phyloP scores from a whole-genome alignment of 2,329 filamentous ascomycete genomes.

The Didymella glomerata region DNA sequence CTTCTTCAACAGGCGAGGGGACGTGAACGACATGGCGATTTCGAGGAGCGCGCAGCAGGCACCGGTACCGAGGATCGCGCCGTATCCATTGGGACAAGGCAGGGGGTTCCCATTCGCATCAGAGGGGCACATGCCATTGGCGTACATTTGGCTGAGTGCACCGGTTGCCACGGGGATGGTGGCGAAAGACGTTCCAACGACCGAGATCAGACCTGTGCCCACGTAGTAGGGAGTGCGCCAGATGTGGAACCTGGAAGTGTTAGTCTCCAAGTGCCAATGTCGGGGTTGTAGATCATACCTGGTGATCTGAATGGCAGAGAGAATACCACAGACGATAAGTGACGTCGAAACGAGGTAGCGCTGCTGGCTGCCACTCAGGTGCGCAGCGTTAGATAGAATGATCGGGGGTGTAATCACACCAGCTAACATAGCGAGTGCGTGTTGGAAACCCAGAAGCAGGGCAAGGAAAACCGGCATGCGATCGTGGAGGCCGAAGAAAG shows the following conservation, averaged over 20 bases:
- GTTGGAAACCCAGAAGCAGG: conserved; percentile 79
- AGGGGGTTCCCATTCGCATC: conserved; percentile 70
- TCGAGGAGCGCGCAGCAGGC: conserved; percentile 65
- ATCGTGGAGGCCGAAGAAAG: conserved; percentile 86
- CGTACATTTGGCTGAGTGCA: conserved; percentile 79
- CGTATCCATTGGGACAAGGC: conserved; percentile 79
- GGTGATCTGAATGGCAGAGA: conserved; percentile 80
- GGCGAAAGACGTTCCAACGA: conserved; percentile 80
- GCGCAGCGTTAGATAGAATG: conserved; percentile 72
- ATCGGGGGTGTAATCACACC: conserved; percentile 80
- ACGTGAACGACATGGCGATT: conserved; percentile 77
- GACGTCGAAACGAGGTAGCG: conserved; percentile 83
- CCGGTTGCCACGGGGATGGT: conserved; percentile 78
- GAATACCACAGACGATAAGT: conserved; percentile 78
- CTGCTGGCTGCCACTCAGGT: conserved; percentile 67
- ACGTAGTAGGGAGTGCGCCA: conserved; percentile 70
- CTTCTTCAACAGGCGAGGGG: conserved; percentile 71
- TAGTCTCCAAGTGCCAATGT: background rate
- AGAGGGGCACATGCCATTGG: conserved; percentile 71
- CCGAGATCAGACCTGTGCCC: conserved; percentile 79
- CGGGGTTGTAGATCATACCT: conserved; percentile 45
- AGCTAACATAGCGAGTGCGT: conserved; percentile 75
- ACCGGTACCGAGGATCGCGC: conserved; percentile 74
- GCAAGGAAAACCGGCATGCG: conserved; percentile 78
- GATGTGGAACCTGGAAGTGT: conserved; percentile 65